Evolutionary conservation across 208 protist species (phyloP).

Genomic region (Leishmania major): DNA sequence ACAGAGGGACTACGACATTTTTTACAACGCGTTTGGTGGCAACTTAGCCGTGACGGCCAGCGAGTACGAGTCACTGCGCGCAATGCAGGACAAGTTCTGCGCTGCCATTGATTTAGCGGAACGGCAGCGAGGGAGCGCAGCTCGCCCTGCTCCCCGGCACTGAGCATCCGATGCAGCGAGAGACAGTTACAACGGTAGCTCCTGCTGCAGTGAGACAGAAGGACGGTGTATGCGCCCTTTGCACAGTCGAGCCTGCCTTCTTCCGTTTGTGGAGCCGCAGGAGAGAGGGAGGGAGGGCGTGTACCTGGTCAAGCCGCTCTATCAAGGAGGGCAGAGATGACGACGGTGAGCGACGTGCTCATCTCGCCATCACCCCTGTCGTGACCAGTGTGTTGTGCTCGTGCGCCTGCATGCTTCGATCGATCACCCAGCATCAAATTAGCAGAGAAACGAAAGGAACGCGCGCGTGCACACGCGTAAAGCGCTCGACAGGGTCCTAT

Average conservation of each 20-base stretch:
- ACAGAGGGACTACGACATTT: conserved; percentile 56
- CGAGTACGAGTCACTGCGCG: conserved; percentile 40
- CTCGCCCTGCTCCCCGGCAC: background rate
- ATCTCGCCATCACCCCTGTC: too few species aligned
- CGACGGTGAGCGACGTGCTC: background rate
- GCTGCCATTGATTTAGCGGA: conserved; percentile 15
- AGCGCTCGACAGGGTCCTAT: background rate
- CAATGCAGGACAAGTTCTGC: conserved; percentile 32
- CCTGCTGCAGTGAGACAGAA: too few species aligned
- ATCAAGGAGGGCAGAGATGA: background rate
- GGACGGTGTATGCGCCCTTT: background rate
- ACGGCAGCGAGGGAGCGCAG: conserved; percentile 5
- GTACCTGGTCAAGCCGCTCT: background rate
- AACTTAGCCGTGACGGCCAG: conserved; percentile 48
- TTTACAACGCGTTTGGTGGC: conserved; percentile 76
- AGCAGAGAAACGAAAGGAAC: background rate
- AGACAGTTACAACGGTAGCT: background rate
- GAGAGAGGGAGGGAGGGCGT: background rate
- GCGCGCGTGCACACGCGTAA: too few species aligned
- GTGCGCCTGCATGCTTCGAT: background rate
- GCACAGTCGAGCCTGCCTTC: too few species aligned
- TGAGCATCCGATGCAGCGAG: background rate
- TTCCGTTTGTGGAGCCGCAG: background rate
- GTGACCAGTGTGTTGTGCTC: background rate
- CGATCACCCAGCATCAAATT: background rate